Conservation (phyloP, 129 eudicot species). For the Helichrysum umbraculigerum region DNA sequence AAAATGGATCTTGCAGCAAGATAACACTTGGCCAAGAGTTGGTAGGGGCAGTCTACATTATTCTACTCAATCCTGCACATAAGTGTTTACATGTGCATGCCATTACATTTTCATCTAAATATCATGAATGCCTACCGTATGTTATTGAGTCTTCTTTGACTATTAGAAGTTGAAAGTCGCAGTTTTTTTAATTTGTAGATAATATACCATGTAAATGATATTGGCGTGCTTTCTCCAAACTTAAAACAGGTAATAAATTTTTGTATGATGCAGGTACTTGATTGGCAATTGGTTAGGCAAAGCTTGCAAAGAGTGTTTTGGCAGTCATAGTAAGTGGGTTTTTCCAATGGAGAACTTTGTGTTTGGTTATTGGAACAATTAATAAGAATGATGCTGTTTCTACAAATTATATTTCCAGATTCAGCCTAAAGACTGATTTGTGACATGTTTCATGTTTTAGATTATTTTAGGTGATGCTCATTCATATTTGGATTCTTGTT, state of each 20-base stretch:
- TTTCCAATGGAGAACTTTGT: conserved; percentile 12
- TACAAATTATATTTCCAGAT: conserved; percentile 22
- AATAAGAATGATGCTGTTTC: conserved; percentile 32
- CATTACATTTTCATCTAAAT: not conserved
- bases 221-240: not conserved
- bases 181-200: not conserved
- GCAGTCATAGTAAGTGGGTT: conserved; percentile 22
- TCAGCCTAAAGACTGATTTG: conserved; percentile 22
- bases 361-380: conserved; percentile 18
- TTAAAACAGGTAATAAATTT: not conserved
- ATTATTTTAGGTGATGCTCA: conserved; percentile 6
- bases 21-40: not conserved
- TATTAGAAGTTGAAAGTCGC: not conserved
- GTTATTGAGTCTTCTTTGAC: not conserved
- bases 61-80: not conserved
- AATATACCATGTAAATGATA: not conserved
- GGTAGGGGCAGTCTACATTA: not conserved
- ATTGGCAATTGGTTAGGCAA: conserved; percentile 28
- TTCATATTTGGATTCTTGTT: conserved; percentile 24
- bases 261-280: conserved; percentile 39
- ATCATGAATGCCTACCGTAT: not conserved
- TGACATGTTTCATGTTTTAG: conserved; percentile 22
- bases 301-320: conserved; percentile 24
- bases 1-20: not conserved
- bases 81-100: not conserved